A percentile compares a stretch with the other conserved stretches of the same genome.
These are phyloP conservation scores for Silybum marianum DNA, from an alignment of 129 eudicot genomes.

Conservation along the genomic window DNA sequence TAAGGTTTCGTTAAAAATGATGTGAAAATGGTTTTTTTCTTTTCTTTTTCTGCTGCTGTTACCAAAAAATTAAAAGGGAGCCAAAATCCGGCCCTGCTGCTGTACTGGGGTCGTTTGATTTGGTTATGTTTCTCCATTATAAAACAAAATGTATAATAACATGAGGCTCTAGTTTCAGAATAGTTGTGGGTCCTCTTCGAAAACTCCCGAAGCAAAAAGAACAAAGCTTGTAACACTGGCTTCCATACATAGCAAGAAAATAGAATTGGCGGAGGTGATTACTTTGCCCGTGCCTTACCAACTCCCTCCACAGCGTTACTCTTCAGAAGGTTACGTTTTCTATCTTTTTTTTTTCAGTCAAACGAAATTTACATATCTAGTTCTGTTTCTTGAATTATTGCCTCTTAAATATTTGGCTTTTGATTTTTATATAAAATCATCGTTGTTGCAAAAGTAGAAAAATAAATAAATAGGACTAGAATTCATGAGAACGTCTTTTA, in stretches of 20 bases:
- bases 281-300: conserved; percentile 84
- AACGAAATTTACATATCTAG: background rate
- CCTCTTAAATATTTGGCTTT: background rate
- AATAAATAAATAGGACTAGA: background rate
- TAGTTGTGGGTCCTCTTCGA: conserved; percentile 23
- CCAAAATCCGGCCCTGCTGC: background rate
- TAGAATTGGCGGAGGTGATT: conserved; percentile 51
- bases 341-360: background rate
- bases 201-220: conserved; percentile 35
- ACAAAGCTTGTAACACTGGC: conserved; percentile 72
- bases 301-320: conserved; percentile 84
- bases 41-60: background rate
- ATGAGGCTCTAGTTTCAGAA: conserved; percentile 39
- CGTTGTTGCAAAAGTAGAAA: background rate
- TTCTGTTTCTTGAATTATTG: background rate
- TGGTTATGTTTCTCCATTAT: background rate
- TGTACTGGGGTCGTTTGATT: too few species aligned
- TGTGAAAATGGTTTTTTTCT: background rate
- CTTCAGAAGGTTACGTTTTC: conserved; percentile 60
- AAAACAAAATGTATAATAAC: background rate
- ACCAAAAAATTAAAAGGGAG: background rate
- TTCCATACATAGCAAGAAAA: conserved; percentile 45
- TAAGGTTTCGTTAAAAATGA: background rate
- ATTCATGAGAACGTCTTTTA: background rate
- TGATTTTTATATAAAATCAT: background rate